phyloP scores from a whole-genome alignment of 345 rosid genomes.

The Capsella bursapastoris region DNA sequence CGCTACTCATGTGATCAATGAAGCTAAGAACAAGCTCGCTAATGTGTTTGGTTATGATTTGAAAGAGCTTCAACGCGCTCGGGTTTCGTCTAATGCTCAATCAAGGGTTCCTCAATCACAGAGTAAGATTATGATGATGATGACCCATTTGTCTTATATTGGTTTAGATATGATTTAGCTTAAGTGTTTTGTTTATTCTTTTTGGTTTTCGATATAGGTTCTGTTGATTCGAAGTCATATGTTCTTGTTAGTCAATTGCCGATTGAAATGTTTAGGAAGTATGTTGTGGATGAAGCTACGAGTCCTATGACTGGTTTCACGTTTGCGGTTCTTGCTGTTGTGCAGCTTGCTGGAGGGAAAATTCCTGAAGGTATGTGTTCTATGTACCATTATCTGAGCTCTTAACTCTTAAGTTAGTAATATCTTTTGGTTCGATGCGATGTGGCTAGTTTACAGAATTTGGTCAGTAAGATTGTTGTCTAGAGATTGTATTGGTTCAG shows the following conservation, averaged over 20 bases:
- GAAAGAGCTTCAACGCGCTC: slow-evolving; percentile 78
- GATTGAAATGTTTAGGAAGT: slow-evolving; percentile 59
- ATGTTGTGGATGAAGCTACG: slow-evolving; percentile 64
- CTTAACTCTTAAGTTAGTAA: too few species aligned
- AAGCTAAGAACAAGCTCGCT: slow-evolving; percentile 70
- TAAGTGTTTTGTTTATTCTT: background rate
- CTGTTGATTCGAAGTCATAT: slow-evolving; percentile 72
- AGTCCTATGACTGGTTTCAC: slow-evolving; percentile 73
- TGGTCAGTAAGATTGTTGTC: too few species aligned
- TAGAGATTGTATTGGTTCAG: background rate
- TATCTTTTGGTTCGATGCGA: background rate
- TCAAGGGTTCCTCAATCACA: slow-evolving; percentile 59
- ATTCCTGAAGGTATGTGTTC: slow-evolving; percentile 69
- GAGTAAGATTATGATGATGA: slow-evolving; percentile 47
- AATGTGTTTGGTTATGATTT: slow-evolving; percentile 72
- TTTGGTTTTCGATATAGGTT: slow-evolving; percentile 42
- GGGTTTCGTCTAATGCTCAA: slow-evolving; percentile 59
- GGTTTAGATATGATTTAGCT: background rate
- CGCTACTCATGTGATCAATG: slow-evolving; percentile 68
- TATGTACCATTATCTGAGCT: background rate
- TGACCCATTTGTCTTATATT: background rate
- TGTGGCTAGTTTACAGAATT: background rate
- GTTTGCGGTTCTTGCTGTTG: slow-evolving; percentile 72
- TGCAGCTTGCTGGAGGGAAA: slow-evolving; percentile 84
- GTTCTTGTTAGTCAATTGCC: slow-evolving; percentile 78